phyloP scores from a whole-genome alignment of 805 yeast species.

The Ogataea henricii region DNA sequence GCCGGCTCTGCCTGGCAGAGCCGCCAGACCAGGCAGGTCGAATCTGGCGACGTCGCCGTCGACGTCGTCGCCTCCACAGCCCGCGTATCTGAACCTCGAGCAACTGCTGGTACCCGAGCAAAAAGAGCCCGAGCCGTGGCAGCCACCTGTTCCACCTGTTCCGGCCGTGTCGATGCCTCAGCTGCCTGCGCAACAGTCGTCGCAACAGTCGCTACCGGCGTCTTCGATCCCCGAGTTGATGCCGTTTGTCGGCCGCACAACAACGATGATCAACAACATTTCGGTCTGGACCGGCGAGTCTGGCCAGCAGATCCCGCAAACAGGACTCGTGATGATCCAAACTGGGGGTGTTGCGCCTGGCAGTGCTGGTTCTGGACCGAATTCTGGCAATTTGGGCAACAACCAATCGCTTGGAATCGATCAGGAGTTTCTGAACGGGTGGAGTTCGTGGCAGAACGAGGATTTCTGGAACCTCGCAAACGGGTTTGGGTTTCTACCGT shows the following conservation, averaged over 20 bases:
- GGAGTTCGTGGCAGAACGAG: constrained; percentile 34
- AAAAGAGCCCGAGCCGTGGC: background rate
- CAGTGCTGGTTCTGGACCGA: background rate
- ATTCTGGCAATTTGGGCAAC: background rate
- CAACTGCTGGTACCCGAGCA: constrained; percentile 2
- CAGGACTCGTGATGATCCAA: constrained; percentile 35
- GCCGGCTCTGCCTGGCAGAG: no score
- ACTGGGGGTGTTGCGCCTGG: constrained; percentile 5
- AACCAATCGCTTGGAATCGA: constrained; percentile 3
- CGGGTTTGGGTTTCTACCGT: constrained; percentile 46
- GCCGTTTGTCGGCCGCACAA: constrained; percentile 49
- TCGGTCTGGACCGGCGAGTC: constrained; percentile 60
- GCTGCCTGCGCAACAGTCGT: background rate
- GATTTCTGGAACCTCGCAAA: constrained; percentile 52
- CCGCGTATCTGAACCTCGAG: constrained; percentile 3
- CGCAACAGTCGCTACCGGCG: constrained; percentile 4
- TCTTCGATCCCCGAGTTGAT: constrained; percentile 31
- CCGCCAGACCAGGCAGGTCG: background rate
- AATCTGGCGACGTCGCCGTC: no score
- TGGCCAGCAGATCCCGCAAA: constrained; percentile 43
- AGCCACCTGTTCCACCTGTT: no score
- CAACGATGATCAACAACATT: constrained; percentile 61
- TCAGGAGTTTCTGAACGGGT: constrained; percentile 22
- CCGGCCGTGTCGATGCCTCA: no score
- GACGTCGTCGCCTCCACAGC: background rate